Base-by-base conservation (phyloP, 1,284 basidiomycete genomes). In the Butyriboletus appendiculatus region DNA sequence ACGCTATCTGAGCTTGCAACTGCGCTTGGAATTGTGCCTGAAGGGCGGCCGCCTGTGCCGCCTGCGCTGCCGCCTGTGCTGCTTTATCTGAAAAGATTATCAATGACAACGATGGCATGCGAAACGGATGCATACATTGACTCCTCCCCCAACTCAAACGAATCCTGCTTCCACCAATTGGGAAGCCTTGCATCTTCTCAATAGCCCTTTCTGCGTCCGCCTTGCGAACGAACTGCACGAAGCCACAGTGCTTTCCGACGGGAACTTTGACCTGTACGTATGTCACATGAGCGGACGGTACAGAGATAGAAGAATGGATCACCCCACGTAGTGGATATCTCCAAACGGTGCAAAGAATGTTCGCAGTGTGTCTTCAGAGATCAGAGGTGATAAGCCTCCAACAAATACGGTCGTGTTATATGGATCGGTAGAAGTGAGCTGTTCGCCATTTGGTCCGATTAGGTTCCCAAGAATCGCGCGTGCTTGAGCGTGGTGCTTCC, bases 151-250 rank as follows among this genome's bases (percentile, higher is more conserved):
- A 98, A 66, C 92, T 94, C 53, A 97, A 73, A 39, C 94, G 81
- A 62, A 98, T 94, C 60, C 92, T 81, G 58, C 92, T 94, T 14
- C 93, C 93, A 43, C 92, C 92, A 61, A 97, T 88, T 7, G 92
- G 92, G 70, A 95, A 97, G 22, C 93, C 94, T 74, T 97, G 94
- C 94, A 97, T 95, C 72, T 92, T 91, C 72, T 94, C 90, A 61
- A 98, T 97, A 3, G 95, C 94, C 26, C 83, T 80, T 69, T 96
- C 93, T 7, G 95, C 95, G 71, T 97, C 95, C 12, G 84, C 84
- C 73, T 97, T 96, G 59, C 86, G 81, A 26, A 96, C 90, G 65
- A 94, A 97, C 73, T 96, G 94, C 28, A 98, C 94, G 63, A 98
- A 98, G 0, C 95, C 94, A 65, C 95, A 97, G 57, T 95, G 92